Evolutionary conservation across 2,329 filamentous ascomycete species (phyloP).

Genomic region (Ascochyta pisi): DNA sequence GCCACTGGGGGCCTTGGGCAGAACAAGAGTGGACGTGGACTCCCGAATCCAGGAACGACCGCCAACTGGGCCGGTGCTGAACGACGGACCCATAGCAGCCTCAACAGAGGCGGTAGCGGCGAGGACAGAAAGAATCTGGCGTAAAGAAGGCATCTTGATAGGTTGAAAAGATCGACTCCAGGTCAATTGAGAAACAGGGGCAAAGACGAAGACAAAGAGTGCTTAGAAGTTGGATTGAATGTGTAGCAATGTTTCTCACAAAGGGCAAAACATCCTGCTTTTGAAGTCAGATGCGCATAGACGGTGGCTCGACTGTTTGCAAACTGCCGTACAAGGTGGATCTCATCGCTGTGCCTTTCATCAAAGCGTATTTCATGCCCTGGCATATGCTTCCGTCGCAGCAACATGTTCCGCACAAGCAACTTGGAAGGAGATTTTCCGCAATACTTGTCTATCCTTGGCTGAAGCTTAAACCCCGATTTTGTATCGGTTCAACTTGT

Average conservation of each 20-base stretch:
- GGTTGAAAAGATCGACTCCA: not conserved
- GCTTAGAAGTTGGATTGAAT: not conserved
- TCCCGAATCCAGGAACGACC: constrained; percentile 54
- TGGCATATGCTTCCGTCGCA: not conserved
- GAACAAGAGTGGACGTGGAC: constrained; percentile 53
- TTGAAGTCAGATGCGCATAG: not conserved
- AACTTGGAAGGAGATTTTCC: not conserved
- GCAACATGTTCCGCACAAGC: not conserved
- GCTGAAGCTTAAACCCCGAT: not conserved
- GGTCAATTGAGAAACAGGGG: not conserved
- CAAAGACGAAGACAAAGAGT: too few relatives aligned
- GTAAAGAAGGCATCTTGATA: constrained; percentile 23
- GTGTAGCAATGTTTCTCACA: too few relatives aligned
- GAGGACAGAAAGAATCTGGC: constrained; percentile 16
- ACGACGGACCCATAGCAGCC: constrained; percentile 34
- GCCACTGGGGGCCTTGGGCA: constrained; percentile 50
- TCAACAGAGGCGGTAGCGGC: constrained; percentile 21
- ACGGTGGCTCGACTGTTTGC: not conserved
- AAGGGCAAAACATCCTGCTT: not conserved
- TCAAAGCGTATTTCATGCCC: not conserved
- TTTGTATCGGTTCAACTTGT: not conserved
- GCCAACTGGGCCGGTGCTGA: constrained; percentile 53
- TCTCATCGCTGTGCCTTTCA: constrained; percentile 6
- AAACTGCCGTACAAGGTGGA: constrained; percentile 1
- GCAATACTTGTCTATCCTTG: constrained; percentile 5